Conservation (phyloP, 106 monocot species). For the Apostasia shenzhenica region DNA sequence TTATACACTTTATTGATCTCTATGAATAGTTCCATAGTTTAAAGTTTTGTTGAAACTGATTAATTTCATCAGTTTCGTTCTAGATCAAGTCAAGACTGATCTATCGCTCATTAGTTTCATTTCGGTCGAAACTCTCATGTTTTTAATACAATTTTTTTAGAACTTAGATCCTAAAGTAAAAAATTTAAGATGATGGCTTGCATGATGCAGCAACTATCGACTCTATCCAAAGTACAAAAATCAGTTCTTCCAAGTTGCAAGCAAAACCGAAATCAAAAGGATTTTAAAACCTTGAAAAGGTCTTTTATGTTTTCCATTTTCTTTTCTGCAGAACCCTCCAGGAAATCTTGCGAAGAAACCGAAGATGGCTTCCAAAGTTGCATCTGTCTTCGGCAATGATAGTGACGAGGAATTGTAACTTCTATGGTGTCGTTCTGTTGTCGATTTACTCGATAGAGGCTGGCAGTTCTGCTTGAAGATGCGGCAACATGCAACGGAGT, state of each 20-base stretch:
- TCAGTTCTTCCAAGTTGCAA: background rate
- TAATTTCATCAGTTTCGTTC: no score
- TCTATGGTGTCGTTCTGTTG: background rate
- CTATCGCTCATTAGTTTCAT: no score
- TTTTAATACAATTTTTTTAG: no score
- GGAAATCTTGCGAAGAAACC: conserved; percentile 37
- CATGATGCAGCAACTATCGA: no score
- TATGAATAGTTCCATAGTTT: no score
- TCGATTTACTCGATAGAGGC: background rate
- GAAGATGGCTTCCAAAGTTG: conserved; percentile 44
- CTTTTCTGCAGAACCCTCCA: conserved; percentile 16
- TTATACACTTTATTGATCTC: no score
- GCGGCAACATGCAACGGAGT: no score
- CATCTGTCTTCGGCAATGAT: conserved; percentile 63
- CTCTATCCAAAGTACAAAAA: background rate
- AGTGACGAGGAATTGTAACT: conserved; percentile 62
- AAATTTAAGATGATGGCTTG: no score
- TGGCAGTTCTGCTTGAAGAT: background rate
- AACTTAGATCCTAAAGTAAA: no score
- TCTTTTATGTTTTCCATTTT: background rate
- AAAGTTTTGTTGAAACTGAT: no score
- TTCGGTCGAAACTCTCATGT: no score
- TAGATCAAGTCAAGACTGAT: no score
- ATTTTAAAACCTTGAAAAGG: background rate
- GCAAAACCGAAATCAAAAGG: background rate